Conservation (phyloP, 1,284 basidiomycete species). For the Microbotryum violaceum region DNA sequence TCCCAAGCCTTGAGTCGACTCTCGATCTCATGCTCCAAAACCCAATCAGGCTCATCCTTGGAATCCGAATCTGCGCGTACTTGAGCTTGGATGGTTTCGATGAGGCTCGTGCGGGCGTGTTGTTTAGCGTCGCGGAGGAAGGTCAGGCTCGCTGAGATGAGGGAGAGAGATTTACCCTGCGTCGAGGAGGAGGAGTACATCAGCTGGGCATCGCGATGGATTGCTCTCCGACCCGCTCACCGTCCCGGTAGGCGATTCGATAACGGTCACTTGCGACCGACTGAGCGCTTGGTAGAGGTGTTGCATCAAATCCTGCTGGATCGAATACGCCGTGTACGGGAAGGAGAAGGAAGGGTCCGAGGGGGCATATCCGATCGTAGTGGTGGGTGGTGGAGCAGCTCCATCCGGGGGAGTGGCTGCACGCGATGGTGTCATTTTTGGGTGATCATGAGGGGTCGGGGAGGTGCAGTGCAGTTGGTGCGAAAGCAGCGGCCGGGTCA, state of each 20-base stretch:
- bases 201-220: too few species aligned
- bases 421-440: too few species aligned
- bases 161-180: constrained; percentile 43
- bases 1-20: constrained; percentile 34
- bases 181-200: too few species aligned
- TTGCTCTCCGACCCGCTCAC: constrained; percentile 26
- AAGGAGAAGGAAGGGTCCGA: constrained; percentile 45
- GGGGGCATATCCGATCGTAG: neutral
- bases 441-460: too few species aligned
- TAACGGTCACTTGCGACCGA: constrained; percentile 59
- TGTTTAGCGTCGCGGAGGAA: constrained; percentile 39
- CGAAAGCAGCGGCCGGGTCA: too few species aligned
- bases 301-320: constrained; percentile 82
- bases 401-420: too few species aligned
- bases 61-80: constrained; percentile 10
- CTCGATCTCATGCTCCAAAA: constrained; percentile 41
- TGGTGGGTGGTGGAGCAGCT: too few species aligned
- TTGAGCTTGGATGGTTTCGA: constrained; percentile 17
- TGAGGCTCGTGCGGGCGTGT: constrained; percentile 24
- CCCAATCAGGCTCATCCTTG: constrained; percentile 43
- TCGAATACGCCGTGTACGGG: constrained; percentile 70
- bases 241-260: constrained; percentile 47
- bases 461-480: too few species aligned
- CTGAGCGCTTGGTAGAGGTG: constrained; percentile 79
- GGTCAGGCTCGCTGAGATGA: constrained; percentile 43